Conservation (phyloP, 768 basidiomycete species). For the Mycena venus region DNA sequence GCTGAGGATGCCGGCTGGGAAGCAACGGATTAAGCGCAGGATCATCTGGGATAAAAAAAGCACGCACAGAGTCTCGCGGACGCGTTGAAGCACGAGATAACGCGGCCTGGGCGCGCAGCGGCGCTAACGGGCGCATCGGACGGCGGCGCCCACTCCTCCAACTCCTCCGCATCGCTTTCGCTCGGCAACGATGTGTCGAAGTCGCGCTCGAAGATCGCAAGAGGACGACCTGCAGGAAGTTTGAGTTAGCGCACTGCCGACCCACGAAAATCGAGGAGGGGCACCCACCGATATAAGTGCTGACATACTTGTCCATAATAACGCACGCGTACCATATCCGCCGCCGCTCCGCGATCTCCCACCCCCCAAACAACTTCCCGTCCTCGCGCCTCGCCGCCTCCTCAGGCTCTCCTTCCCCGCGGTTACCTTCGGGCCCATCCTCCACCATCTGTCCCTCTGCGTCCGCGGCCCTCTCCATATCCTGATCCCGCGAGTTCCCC, state of each 20-base stretch:
- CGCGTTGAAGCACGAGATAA: conserved; percentile 84
- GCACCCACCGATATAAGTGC: conserved; percentile 77
- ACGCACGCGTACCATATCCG: conserved; percentile 86
- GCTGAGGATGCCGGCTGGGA: conserved; percentile 75
- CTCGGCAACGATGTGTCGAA: conserved; percentile 80
- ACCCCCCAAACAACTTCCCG: conserved; percentile 63
- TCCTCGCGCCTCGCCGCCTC: conserved; percentile 7
- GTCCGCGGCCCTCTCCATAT: neutral
- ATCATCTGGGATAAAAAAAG: conserved; percentile 7
- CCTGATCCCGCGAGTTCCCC: neutral
- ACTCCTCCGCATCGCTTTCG: conserved; percentile 78
- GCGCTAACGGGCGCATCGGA: conserved; percentile 44
- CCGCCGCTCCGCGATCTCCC: conserved; percentile 78
- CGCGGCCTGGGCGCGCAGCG: conserved; percentile 56
- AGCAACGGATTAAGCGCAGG: conserved; percentile 21
- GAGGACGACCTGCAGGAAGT: conserved; percentile 66
- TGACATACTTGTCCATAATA: conserved; percentile 84
- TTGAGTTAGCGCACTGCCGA: neutral
- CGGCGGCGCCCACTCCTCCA: conserved; percentile 62
- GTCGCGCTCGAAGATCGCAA: conserved; percentile 81
- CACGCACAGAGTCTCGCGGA: conserved; percentile 78
- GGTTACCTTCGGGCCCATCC: neutral
- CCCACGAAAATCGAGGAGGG: neutral
- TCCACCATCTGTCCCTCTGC: conserved; percentile 22
- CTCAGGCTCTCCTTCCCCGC: neutral